Evolutionary conservation across 306 rosid genomes (phyloP).

Genomic region (Citrullus colocynthis): DNA sequence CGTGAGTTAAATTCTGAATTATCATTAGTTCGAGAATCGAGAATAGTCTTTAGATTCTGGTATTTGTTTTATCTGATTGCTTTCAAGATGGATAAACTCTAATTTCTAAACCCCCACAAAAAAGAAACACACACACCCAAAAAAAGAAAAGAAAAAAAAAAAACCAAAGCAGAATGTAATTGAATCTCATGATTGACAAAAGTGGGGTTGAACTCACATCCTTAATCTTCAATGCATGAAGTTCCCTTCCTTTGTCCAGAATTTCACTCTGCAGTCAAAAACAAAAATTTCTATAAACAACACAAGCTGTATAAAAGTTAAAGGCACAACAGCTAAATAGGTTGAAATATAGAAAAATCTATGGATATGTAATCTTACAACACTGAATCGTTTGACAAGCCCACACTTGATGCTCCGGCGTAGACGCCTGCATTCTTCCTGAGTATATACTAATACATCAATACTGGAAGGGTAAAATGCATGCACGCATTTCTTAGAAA

Average conservation of each 20-base stretch:
- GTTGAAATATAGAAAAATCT: background rate
- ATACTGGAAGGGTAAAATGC: background rate
- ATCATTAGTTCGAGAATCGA: background rate
- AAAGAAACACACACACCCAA: background rate
- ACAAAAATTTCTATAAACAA: conserved; percentile 16
- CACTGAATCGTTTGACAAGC: conserved; percentile 56
- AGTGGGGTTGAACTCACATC: conserved; percentile 41
- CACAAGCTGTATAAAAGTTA: background rate
- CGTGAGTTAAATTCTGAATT: background rate
- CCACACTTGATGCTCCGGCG: conserved; percentile 70
- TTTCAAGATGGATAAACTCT: background rate
- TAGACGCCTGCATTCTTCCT: conserved; percentile 85
- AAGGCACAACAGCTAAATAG: background rate
- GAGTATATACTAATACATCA: conserved; percentile 22
- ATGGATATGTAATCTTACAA: conserved; percentile 44
- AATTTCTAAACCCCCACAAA: background rate
- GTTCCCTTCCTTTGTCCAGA: conserved; percentile 51
- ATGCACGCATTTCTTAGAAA: background rate
- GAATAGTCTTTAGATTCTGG: background rate
- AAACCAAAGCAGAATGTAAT: background rate
- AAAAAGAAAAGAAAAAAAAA: background rate
- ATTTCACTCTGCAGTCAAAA: conserved; percentile 61
- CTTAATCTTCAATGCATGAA: conserved; percentile 62
- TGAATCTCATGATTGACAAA: background rate
- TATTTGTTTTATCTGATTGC: background rate